These are phyloP conservation scores for Elongisporangium anandrum DNA, from an alignment of 352 stramenopile genomes.

Conservation along the genomic window DNA sequence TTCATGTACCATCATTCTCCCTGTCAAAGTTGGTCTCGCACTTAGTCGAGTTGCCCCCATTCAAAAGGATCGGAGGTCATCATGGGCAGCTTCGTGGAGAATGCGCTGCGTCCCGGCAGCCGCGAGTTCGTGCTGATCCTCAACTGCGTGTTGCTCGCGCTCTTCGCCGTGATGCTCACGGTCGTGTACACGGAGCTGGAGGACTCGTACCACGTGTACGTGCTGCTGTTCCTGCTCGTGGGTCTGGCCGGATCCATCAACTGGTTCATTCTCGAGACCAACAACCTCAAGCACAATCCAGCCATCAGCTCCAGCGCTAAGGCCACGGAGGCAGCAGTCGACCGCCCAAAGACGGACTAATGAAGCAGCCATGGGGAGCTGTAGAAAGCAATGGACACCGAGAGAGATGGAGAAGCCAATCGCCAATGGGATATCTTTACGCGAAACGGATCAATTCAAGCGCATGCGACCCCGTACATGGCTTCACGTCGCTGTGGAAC, in stretches of 20 bases:
- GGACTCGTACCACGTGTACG: constrained; percentile 77
- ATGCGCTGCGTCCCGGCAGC: constrained; percentile 58
- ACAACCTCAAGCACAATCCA: constrained; percentile 48
- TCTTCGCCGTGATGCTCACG: constrained; percentile 68
- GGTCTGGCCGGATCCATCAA: constrained; percentile 83
- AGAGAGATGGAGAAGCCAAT: too few species aligned
- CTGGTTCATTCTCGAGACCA: constrained; percentile 81
- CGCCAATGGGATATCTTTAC: too few species aligned
- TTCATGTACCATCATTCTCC: background rate
- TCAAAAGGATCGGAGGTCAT: background rate
- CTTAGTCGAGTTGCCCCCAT: background rate
- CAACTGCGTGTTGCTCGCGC: constrained; percentile 61
- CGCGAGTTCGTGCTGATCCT: constrained; percentile 69
- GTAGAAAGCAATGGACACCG: too few species aligned
- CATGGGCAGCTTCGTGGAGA: constrained; percentile 39
- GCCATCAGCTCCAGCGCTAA: constrained; percentile 5
- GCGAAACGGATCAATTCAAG: too few species aligned
- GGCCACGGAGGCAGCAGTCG: constrained; percentile 9
- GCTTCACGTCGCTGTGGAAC: too few species aligned
- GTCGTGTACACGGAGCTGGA: constrained; percentile 81
- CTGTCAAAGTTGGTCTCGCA: background rate
- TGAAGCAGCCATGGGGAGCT: too few species aligned
- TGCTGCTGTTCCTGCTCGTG: constrained; percentile 81
- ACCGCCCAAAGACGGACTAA: constrained; percentile 58
- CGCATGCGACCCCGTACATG: too few species aligned